Conservation (phyloP, 2,329 filamentous ascomycete species). For the Exophiala aquamarina region DNA sequence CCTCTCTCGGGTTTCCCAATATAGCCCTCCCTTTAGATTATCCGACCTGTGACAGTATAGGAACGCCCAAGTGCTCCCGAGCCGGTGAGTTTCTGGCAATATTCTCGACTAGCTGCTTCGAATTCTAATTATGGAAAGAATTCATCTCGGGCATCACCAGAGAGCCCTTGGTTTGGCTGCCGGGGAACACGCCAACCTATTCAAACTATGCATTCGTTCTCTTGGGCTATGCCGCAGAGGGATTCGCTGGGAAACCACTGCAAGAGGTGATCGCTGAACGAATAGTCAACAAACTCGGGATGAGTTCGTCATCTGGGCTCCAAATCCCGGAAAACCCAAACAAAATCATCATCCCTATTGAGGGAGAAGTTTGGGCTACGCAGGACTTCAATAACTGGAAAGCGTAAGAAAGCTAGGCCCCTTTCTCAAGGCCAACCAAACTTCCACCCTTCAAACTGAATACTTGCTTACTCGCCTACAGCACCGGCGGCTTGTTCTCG, state of each 20-base stretch:
- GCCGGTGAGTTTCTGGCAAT: neutral
- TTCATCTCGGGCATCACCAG: no score
- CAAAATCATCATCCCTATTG: no score
- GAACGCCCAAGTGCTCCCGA: neutral
- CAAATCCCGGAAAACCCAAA: no score
- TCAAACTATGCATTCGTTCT: constrained; percentile 50
- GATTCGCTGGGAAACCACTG: constrained; percentile 41
- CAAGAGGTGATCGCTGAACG: constrained; percentile 39
- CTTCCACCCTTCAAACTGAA: neutral
- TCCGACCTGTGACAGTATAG: neutral
- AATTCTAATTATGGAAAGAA: no score
- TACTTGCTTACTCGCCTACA: neutral
- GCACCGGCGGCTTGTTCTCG: constrained; percentile 28
- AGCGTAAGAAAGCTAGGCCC: neutral
- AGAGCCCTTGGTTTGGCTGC: neutral
- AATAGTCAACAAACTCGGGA: constrained; percentile 43
- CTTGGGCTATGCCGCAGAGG: constrained; percentile 48
- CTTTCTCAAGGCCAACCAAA: neutral
- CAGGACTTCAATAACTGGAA: constrained; percentile 15
- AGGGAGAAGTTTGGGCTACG: no score
- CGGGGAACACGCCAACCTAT: constrained; percentile 44
- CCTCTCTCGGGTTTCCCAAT: neutral
- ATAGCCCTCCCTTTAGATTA: neutral
- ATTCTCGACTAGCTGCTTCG: no score
- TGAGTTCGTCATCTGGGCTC: constrained; percentile 28